These are phyloP conservation scores for Cyclostephanos invisitatus DNA, from an alignment of 108 stramenopile genomes.

Conservation along the genomic window DNA sequence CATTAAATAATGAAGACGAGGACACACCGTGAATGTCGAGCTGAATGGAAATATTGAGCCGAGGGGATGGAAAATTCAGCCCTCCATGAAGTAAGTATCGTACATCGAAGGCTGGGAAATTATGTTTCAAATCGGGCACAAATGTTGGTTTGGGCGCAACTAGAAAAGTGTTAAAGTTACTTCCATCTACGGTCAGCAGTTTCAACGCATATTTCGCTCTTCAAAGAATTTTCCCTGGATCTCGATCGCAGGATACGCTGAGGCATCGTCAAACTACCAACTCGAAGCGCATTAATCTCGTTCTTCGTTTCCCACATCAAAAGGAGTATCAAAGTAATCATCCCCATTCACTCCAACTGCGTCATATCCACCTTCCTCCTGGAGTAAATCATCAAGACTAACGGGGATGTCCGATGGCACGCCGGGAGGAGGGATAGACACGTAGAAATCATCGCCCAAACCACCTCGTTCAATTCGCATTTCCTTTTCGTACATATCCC, in stretches of 20 bases:
- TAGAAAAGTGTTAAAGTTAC: no score
- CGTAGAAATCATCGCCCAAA: slow-evolving; percentile 19
- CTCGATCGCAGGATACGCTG: no score
- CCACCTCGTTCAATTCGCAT: slow-evolving; percentile 32
- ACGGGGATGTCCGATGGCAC: slow-evolving; percentile 43
- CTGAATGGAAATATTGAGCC: slow-evolving; percentile 1
- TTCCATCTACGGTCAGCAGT: no score
- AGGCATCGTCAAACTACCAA: neutral
- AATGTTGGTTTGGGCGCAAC: no score
- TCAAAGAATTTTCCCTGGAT: neutral
- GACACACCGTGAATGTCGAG: slow-evolving; percentile 1
- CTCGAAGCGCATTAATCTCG: neutral
- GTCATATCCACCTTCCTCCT: neutral
- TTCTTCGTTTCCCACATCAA: slow-evolving; percentile 21
- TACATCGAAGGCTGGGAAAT: neutral
- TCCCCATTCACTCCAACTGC: slow-evolving; percentile 8
- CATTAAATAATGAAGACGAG: slow-evolving; percentile 2
- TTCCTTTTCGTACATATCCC: slow-evolving; percentile 39
- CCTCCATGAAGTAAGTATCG: neutral
- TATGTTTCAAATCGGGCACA: no score
- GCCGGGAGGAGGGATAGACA: slow-evolving; percentile 37
- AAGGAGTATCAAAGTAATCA: slow-evolving; percentile 40
- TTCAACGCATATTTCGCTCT: neutral
- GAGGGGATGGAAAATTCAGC: neutral
- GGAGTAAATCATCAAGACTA: slow-evolving; percentile 42